Conservation (phyloP, 148 eudicot species). For the Chenopodium quinoa region DNA sequence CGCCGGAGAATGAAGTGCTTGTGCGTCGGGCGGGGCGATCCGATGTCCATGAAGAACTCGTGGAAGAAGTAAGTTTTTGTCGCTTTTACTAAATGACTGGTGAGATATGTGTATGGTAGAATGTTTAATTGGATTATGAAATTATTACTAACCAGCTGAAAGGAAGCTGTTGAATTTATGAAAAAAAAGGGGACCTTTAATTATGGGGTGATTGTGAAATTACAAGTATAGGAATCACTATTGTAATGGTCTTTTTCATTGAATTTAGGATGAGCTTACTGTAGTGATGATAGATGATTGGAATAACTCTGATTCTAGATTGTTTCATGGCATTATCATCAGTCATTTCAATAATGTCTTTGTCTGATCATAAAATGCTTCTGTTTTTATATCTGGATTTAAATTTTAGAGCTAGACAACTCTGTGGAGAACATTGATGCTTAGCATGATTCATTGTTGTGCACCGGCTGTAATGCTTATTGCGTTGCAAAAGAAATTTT, state of each 20-base stretch:
- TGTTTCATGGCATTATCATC: neutral
- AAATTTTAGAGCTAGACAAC: neutral
- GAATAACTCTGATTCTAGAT: neutral
- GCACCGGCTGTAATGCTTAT: neutral
- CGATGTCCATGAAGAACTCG: conserved; percentile 28
- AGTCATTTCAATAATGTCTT: neutral
- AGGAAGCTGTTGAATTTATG: neutral
- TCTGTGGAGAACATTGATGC: neutral
- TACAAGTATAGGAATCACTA: neutral
- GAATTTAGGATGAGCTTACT: neutral
- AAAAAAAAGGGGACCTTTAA: too few species aligned
- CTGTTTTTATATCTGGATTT: neutral
- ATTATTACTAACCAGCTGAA: neutral
- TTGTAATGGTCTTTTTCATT: neutral
- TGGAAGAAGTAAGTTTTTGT: conserved; percentile 29
- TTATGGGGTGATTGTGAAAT: neutral
- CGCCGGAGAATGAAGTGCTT: conserved; percentile 22
- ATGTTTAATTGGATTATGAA: neutral
- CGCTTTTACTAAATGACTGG: neutral
- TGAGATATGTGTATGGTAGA: too few species aligned
- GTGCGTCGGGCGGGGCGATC: conserved; percentile 21
- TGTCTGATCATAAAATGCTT: neutral
- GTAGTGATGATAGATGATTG: neutral
- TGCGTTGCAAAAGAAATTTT: too few species aligned
- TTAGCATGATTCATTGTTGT: neutral